Evolutionary conservation across 106 monocot genomes (phyloP), one percentile per base, ranked within the genome.

Genomic region (Alisma plantagoaquatica): DNA sequence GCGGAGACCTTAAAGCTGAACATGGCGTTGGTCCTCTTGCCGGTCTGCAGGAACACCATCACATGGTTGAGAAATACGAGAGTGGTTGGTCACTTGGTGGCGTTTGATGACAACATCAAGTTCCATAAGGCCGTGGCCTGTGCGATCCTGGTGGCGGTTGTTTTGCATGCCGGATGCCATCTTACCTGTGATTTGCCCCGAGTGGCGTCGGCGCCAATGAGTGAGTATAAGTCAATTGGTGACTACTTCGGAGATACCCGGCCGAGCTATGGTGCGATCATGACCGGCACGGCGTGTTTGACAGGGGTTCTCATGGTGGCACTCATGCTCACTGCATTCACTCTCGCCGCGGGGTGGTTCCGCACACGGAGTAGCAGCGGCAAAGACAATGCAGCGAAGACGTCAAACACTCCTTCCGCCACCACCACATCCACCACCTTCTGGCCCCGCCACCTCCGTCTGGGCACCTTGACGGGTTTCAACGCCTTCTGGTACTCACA

Each of bases 391-490:
- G 54, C 46, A 3, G 25, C 28, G 14, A 65, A 44, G 33, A 42
- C 65, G n/a, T n/a, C n/a, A n/a, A n/a, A n/a, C n/a, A 49, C 29
- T 48, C 67, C 18, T 26, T 61, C 16, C 30, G 22, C 14, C 28
- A 31, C 14, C 47, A 61, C 67, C 0, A 67, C 67, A 28, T 73
- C 67, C 60, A 73, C 66, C 29, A 43, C 64, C 53, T 75, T 75
- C 54, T 75, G 75, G 75, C 70, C 69, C 64, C 70, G 70, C 8
- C 75, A 75, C 70, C 75, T 70, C 63, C 75, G 69, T 45, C 70
- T 75, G 58, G 58, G 69, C 53, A 54, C 70, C 27, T 67, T 74
- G 10, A 68, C 62, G n/a, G n/a, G n/a, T n/a, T n/a, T n/a, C n/a
- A n/a, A n/a, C n/a, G n/a, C n/a, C n/a, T n/a, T n/a, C n/a, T n/a